Base-by-base conservation (phyloP, 2,329 filamentous ascomycete genomes). In the Ampelomyces quisqualis region DNA sequence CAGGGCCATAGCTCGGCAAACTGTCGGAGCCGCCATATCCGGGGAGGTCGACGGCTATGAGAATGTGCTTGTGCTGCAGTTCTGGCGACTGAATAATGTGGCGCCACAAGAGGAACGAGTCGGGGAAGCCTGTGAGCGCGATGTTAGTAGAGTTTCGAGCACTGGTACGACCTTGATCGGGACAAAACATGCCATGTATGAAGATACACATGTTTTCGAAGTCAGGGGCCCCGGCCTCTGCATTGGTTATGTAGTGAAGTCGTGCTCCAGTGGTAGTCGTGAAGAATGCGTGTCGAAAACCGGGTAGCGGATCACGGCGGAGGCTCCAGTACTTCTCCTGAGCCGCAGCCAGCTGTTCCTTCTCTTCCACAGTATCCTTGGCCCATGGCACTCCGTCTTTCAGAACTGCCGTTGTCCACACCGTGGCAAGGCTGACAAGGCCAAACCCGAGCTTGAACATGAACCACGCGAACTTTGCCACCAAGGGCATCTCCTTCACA, bases 1-100 rank as follows among this genome's bases (percentile, higher is more conserved):
- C 72, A 1, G 77, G 67, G 2, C 70, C 68, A 50, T 81, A 81
- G 32, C 65, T 56, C 1, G 69, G 57, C 40, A 81, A 59, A 34
- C 70, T 69, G 47, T 80, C 77, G 40, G 74, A 80, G 7, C 79
- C 79, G 23, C 79, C 79, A 47, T 76, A 81, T 2, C 79, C 79
- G 13, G 79, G 79, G 5, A 82, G 58, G 53, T 82, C 79, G 26
- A 81, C 67, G 0, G 77, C 78, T 21, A 82, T 70, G 5, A 81
- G 51, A 14, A 71, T 72, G 30, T 51, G 40, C 14, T 73, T 70
- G 5, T 68, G 51, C 18, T 68, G 44, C 19, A 72, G 60, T 7
- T 62, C 52, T 7, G 66, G 43, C 0, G 72, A 73, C 26, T 61
- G 60, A 14, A 81, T 61, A 17, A 78, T 60, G 35, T 73, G 65